Conservation (phyloP, 495 filamentous ascomycete species). For the Neurospora sp. region DNA sequence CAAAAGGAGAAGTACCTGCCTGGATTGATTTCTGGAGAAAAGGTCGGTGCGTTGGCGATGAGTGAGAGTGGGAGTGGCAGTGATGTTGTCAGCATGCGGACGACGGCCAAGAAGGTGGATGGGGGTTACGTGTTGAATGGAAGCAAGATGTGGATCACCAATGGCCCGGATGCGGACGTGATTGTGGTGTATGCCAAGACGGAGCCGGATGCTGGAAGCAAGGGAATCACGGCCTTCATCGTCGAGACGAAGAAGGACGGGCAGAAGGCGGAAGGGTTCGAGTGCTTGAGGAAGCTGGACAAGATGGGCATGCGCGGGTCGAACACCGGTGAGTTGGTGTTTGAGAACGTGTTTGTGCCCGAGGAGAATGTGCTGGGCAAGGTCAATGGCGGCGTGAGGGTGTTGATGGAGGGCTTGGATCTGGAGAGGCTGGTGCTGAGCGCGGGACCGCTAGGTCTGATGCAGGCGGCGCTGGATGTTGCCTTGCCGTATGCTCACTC, state of each 20-base stretch:
- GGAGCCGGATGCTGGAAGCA: slow-evolving; percentile 64
- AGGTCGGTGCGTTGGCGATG: slow-evolving; percentile 90
- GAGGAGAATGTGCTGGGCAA: slow-evolving; percentile 68
- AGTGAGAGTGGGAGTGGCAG: slow-evolving; percentile 83
- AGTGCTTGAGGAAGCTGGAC: slow-evolving; percentile 82
- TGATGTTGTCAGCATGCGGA: slow-evolving; percentile 95
- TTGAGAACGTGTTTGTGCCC: slow-evolving; percentile 89
- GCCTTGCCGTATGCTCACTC: slow-evolving; percentile 83
- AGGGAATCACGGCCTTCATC: slow-evolving; percentile 92
- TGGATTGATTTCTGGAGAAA: slow-evolving; percentile 68
- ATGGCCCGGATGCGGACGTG: slow-evolving; percentile 84
- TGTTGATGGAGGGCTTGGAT: slow-evolving; percentile 94
- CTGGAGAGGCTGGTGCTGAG: slow-evolving; percentile 87
- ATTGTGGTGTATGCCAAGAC: slow-evolving; percentile 96
- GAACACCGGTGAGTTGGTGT: slow-evolving; percentile 91
- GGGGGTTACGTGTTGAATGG: slow-evolving; percentile 83
- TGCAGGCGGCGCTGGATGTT: slow-evolving; percentile 85
- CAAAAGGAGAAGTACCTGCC: slow-evolving; percentile 80
- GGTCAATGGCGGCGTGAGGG: slow-evolving; percentile 71
- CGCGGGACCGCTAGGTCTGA: slow-evolving; percentile 85
- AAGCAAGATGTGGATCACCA: slow-evolving; percentile 99
- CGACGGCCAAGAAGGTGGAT: slow-evolving; percentile 64
- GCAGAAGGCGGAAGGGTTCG: slow-evolving; percentile 57
- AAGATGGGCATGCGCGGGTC: slow-evolving; percentile 97
- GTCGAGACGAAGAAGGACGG: slow-evolving; percentile 47